Conservation (phyloP, 345 rosid species). For the Sapria himalayana region DNA sequence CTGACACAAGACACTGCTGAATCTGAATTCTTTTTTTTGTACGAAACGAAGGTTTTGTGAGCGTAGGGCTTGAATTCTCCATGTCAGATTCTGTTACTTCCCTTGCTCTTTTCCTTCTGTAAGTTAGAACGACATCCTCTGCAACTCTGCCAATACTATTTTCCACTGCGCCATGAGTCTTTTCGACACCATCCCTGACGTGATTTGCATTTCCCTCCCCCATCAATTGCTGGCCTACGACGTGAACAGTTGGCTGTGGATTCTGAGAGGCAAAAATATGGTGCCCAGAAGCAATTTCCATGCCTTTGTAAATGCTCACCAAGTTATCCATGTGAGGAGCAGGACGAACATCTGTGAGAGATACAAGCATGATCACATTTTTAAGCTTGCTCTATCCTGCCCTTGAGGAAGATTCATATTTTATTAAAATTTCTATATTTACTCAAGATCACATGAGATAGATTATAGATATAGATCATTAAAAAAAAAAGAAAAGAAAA, state of each 20-base stretch:
- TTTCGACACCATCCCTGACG: not conserved
- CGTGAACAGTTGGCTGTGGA: slow-evolving; percentile 10
- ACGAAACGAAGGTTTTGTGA: slow-evolving; percentile 53
- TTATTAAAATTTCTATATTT: too few relatives aligned
- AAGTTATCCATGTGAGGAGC: slow-evolving; percentile 92
- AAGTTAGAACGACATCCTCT: too few relatives aligned
- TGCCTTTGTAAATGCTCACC: slow-evolving; percentile 64
- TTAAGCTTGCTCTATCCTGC: too few relatives aligned
- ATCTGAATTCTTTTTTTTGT: slow-evolving; percentile 83
- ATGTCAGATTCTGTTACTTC: slow-evolving; percentile 8
- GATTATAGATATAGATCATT: too few relatives aligned
- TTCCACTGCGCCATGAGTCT: too few relatives aligned
- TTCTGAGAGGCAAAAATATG: slow-evolving; percentile 39
- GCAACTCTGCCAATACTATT: too few relatives aligned
- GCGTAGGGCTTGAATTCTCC: slow-evolving; percentile 14
- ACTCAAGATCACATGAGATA: too few relatives aligned
- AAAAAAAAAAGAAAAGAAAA: too few relatives aligned
- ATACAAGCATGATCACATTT: too few relatives aligned
- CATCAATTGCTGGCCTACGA: too few relatives aligned
- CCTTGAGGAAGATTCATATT: too few relatives aligned
- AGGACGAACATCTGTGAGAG: slow-evolving; percentile 72
- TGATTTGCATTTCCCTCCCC: slow-evolving; percentile 7
- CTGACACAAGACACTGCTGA: slow-evolving; percentile 26
- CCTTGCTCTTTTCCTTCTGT: slow-evolving; percentile 12
- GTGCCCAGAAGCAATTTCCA: slow-evolving; percentile 72